phyloP scores from a whole-genome alignment of 768 basidiomycete genomes.

The Leccinum broughii region DNA sequence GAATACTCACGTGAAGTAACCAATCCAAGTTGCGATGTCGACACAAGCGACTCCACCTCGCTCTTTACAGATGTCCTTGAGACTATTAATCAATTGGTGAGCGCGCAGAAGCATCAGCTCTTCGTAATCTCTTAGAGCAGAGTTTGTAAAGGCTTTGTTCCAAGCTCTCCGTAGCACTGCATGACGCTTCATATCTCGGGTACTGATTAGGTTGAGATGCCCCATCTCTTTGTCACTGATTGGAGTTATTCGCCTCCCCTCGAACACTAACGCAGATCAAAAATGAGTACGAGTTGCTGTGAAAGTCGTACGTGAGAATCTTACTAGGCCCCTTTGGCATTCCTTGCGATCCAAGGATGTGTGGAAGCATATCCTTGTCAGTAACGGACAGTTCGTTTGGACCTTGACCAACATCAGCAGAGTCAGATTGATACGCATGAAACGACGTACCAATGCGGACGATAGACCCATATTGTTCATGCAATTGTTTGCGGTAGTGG shows the following conservation, averaged over 20 bases:
- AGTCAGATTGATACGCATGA: background rate
- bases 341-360: conserved; percentile 28
- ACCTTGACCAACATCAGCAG: conserved; percentile 26
- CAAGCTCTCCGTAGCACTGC: conserved; percentile 20
- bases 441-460: conserved; percentile 33
- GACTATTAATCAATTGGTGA: too few relatives aligned
- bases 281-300: conserved; percentile 4
- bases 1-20: conserved; percentile 22
- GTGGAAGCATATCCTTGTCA: conserved; percentile 23
- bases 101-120: too few relatives aligned
- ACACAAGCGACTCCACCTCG: too few relatives aligned
- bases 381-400: conserved; percentile 40
- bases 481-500: conserved; percentile 23
- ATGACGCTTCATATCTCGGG: conserved; percentile 24
- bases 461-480: conserved; percentile 33
- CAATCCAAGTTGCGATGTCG: conserved; percentile 18
- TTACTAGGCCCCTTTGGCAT: conserved; percentile 33
- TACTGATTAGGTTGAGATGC: conserved; percentile 16
- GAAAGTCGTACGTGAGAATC: conserved; percentile 5
- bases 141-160: too few relatives aligned
- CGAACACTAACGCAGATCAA: conserved; percentile 15
- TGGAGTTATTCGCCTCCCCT: conserved; percentile 24
- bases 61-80: too few relatives aligned
- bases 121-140: too few relatives aligned
- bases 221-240: conserved; percentile 13